Base-by-base conservation (phyloP, 129 eudicot species). In the Chrysanthemum seticuspe region DNA sequence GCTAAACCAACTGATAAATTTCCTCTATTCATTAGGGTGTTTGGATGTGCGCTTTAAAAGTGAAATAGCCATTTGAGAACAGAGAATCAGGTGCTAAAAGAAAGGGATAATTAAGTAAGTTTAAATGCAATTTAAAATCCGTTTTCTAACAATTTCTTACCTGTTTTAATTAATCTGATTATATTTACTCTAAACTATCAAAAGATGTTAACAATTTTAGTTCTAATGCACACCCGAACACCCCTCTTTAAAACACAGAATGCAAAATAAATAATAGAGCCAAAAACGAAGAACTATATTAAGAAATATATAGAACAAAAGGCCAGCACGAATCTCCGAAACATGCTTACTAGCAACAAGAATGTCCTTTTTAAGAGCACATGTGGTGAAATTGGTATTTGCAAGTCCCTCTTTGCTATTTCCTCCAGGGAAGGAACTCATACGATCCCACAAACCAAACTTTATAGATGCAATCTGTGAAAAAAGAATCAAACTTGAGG, bases 361-460 rank as follows among this genome's bases (percentile, higher is more conserved):
- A 23, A 12, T 57, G 70, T 61, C 74, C 61, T 73, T 74, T 71
- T 68, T 29, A 29, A 29, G 31, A 29, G 31, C 31, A 29, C 31
- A 29, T 29, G 31, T 29, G 31, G 31, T 29, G 31, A 29, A 29
- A 29, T 29, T 29, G 31, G 31, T 29, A 29, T 29, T 29, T 29
- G 31, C 31, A 29, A 29, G 31, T 29, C 4, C 4, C 31, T 29
- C 31, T 29, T 29, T 29, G 31, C 31, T 31, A 31, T 31, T 31
- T 31, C 36, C 36, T 31, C 6, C 6, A 31, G 36, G 36, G 36
- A 31, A 5, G 36, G 36, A 31, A 75, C 82, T 80, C 83, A 84
- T 67, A 67, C 75, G 86, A 80, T 94, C 93, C 83, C 90, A 90
- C 85, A 90, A 76, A 74, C 98, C 98, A 73, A 61, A 65, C 83